These are phyloP conservation scores for Wickerhamiella domercqiae DNA, from an alignment of 805 yeast genomes.

Conservation along the genomic window DNA sequence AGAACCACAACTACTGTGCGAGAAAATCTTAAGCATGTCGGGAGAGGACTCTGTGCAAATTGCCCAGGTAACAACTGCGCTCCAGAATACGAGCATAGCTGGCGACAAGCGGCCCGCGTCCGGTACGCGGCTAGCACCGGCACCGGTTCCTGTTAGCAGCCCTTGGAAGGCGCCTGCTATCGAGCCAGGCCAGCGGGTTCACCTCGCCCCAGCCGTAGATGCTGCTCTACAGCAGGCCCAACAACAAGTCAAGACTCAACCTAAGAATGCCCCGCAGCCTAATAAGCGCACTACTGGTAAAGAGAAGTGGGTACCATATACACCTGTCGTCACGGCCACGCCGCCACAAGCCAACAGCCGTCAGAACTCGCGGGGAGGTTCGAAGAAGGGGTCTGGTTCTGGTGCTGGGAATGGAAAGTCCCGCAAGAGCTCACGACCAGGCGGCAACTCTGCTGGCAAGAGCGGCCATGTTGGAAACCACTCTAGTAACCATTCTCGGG, in stretches of 20 bases:
- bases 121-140: slow-evolving; percentile 35
- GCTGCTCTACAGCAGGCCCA: slow-evolving; percentile 5
- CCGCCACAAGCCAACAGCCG: slow-evolving; percentile 4
- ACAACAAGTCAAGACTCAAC: slow-evolving; percentile 5
- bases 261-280: slow-evolving; percentile 6
- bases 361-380: too few species aligned
- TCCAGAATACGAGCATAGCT: background rate
- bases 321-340: slow-evolving; percentile 14
- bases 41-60: too few species aligned
- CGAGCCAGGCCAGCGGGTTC: slow-evolving; percentile 5
- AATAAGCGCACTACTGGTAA: slow-evolving; percentile 27
- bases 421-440: slow-evolving; percentile 2
- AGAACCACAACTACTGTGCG: too few species aligned
- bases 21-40: too few species aligned
- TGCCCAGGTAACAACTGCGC: background rate
- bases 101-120: background rate
- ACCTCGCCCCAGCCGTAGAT: slow-evolving; percentile 6
- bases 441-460: background rate
- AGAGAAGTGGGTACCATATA: slow-evolving; percentile 32
- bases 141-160: slow-evolving; percentile 46
- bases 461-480: too few species aligned
- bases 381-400: background rate
- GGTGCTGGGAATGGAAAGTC: background rate
- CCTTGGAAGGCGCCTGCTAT: slow-evolving; percentile 37
- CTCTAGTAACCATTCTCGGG: too few species aligned